Percentiles rank a stretch among this genome's conserved stretches.
phyloP scores from a whole-genome alignment of 2,329 filamentous ascomycete species.

The Xylariaceae sp. region DNA sequence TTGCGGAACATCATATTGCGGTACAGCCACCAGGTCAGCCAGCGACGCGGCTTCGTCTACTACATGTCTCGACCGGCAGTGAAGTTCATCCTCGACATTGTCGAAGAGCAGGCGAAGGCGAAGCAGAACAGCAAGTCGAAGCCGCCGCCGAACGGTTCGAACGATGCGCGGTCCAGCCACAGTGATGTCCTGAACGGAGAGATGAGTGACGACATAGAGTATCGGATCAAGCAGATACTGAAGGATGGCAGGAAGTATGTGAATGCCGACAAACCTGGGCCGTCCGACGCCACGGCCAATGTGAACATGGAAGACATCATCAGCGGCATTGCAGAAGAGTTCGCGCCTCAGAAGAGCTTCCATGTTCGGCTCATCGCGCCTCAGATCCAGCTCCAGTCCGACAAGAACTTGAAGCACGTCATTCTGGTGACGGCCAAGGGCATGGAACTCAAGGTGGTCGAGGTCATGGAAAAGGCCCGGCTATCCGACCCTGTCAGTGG shows the following conservation, averaged over 20 bases:
- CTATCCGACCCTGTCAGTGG: slow-evolving; percentile 91
- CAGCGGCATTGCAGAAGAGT: slow-evolving; percentile 78
- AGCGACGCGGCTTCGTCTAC: slow-evolving; percentile 92
- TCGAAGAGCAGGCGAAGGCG: slow-evolving; percentile 83
- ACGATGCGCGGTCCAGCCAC: slow-evolving; percentile 32
- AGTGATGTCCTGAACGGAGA: slow-evolving; percentile 48
- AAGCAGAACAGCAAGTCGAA: slow-evolving; percentile 40
- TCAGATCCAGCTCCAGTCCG: slow-evolving; percentile 96
- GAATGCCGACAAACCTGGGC: slow-evolving; percentile 56
- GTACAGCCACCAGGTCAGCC: slow-evolving; percentile 95
- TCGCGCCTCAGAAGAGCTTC: slow-evolving; percentile 86
- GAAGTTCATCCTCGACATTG: slow-evolving; percentile 96
- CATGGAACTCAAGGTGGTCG: slow-evolving; percentile 96
- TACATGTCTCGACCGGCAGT: slow-evolving; percentile 93
- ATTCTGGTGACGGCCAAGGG: slow-evolving; percentile 94
- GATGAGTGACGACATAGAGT: slow-evolving; percentile 63
- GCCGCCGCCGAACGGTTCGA: slow-evolving; percentile 22
- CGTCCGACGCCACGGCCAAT: slow-evolving; percentile 31
- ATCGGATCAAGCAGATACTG: slow-evolving; percentile 79
- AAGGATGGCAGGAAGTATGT: slow-evolving; percentile 81
- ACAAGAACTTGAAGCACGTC: slow-evolving; percentile 96
- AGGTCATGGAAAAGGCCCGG: slow-evolving; percentile 95
- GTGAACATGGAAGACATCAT: slow-evolving; percentile 56
- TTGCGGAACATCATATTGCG: slow-evolving; percentile 92
- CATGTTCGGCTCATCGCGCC: slow-evolving; percentile 92